These are phyloP conservation scores for Coleophoma cylindrospora DNA, from an alignment of 2,329 filamentous ascomycete species.

Conservation along the genomic window DNA sequence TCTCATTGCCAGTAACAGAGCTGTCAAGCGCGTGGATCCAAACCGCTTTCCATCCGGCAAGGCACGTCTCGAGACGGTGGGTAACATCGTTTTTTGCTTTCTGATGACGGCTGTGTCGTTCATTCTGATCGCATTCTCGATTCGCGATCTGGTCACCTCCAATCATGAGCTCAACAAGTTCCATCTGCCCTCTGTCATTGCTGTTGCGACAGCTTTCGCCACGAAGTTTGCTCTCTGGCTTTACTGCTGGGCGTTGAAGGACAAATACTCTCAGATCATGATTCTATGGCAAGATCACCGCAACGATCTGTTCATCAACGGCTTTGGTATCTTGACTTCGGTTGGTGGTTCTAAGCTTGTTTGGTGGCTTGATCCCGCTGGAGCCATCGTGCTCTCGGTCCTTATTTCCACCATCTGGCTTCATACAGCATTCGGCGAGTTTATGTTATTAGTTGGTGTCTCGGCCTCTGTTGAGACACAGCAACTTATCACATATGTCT, in stretches of 20 bases:
- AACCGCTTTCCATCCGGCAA: conserved; percentile 88
- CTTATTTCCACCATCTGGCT: conserved; percentile 80
- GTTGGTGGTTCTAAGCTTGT: conserved; percentile 83
- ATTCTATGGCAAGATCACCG: conserved; percentile 97
- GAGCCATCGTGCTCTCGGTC: conserved; percentile 77
- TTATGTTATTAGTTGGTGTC: conserved; percentile 85
- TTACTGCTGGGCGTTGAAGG: conserved; percentile 87
- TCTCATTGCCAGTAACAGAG: conserved; percentile 80
- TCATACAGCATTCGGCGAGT: conserved; percentile 80
- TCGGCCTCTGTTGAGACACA: conserved; percentile 80
- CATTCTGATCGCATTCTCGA: conserved; percentile 86
- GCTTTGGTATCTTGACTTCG: conserved; percentile 84
- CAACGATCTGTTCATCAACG: conserved; percentile 96
- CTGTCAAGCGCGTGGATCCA: conserved; percentile 81
- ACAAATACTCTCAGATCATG: conserved; percentile 85
- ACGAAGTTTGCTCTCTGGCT: conserved; percentile 83
- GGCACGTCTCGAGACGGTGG: conserved; percentile 88
- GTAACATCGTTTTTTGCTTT: conserved; percentile 95
- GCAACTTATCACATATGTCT: conserved; percentile 93
- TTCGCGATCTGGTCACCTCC: conserved; percentile 58
- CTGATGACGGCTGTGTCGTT: conserved; percentile 90
- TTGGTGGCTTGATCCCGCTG: conserved; percentile 95
- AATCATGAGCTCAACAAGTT: conserved; percentile 55
- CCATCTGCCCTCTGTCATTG: conserved; percentile 77
- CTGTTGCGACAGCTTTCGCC: conserved; percentile 75